phyloP scores from a whole-genome alignment of 371 early-diverging fungal species.

The Dichotomocladium elegans region DNA sequence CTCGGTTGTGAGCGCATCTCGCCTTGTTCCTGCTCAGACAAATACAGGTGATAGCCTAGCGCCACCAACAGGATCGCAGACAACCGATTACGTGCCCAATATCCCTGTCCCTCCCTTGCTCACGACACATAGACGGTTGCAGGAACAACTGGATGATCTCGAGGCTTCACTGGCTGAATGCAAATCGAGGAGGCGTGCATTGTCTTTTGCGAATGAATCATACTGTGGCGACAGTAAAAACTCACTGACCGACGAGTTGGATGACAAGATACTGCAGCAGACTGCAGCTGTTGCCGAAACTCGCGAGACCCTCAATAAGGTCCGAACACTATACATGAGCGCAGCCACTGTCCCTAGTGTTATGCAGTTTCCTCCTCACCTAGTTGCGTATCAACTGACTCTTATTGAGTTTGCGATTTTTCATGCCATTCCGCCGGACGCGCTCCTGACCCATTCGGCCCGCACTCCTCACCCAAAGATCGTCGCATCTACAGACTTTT shows the following conservation, averaged over 20 bases:
- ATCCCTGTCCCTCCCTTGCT: slow-evolving; percentile 48
- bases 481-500: slow-evolving; percentile 69
- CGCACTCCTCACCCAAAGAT: slow-evolving; percentile 57
- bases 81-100: slow-evolving; percentile 29
- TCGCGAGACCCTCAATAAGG: slow-evolving; percentile 42
- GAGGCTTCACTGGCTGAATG: slow-evolving; percentile 20
- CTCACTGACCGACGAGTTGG: slow-evolving; percentile 20
- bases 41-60: slow-evolving; percentile 26
- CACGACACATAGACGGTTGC: slow-evolving; percentile 40
- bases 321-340: slow-evolving; percentile 46
- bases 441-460: slow-evolving; percentile 62
- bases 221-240: slow-evolving; percentile 10
- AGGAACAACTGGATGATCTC: slow-evolving; percentile 23
- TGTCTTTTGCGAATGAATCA: slow-evolving; percentile 1
- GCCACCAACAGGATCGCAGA: slow-evolving; percentile 16
- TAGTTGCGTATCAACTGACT: slow-evolving; percentile 68
- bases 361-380: slow-evolving; percentile 57
- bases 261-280: slow-evolving; percentile 35
- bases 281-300: slow-evolving; percentile 36
- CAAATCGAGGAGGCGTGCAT: slow-evolving; percentile 17
- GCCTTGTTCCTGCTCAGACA: slow-evolving; percentile 32
- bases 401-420: slow-evolving; percentile 67
- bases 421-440: slow-evolving; percentile 53
- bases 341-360: slow-evolving; percentile 54
- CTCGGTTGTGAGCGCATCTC: slow-evolving; percentile 15